Evolutionary conservation across 139 green algal species (phyloP).

Genomic region (Tetradesmus obliquus): DNA sequence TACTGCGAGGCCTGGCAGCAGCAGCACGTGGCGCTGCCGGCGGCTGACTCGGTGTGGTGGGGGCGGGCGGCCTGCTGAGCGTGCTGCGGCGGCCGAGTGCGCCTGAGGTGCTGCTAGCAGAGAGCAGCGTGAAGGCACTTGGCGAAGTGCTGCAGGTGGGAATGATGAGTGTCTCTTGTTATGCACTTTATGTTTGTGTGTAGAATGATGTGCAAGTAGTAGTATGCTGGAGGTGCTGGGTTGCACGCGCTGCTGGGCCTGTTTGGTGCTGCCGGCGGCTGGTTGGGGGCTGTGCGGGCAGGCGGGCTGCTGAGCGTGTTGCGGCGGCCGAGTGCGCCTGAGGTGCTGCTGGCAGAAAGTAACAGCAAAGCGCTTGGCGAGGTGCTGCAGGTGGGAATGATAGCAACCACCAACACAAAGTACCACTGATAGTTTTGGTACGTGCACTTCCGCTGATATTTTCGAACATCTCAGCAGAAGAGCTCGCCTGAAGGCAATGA

Average conservation of each 20-base stretch:
- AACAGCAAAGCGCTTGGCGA: not conserved
- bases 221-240: too few species aligned
- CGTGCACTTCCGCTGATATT: too few species aligned
- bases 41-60: constrained; percentile 47
- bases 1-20: constrained; percentile 35
- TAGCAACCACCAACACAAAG: too few species aligned
- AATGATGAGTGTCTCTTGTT: too few species aligned
- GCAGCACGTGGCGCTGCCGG: not conserved
- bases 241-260: constrained; percentile 23
- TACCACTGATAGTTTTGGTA: too few species aligned
- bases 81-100: constrained; percentile 45
- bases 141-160: not conserved
- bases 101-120: constrained; percentile 51
- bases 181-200: too few species aligned
- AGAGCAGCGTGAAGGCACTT: not conserved
- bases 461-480: too few species aligned
- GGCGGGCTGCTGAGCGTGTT: constrained; percentile 51
- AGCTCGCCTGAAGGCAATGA: too few species aligned
- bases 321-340: constrained; percentile 22
- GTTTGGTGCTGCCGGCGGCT: not conserved
- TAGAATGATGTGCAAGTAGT: too few species aligned
- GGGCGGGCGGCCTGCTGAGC: constrained; percentile 50
- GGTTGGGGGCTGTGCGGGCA: constrained; percentile 49
- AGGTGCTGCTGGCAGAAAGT: constrained; percentile 47
- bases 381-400: constrained; percentile 10